These are phyloP conservation scores for Cyberlindnera japonica DNA, from an alignment of 805 yeast genomes.

Conservation along the genomic window DNA sequence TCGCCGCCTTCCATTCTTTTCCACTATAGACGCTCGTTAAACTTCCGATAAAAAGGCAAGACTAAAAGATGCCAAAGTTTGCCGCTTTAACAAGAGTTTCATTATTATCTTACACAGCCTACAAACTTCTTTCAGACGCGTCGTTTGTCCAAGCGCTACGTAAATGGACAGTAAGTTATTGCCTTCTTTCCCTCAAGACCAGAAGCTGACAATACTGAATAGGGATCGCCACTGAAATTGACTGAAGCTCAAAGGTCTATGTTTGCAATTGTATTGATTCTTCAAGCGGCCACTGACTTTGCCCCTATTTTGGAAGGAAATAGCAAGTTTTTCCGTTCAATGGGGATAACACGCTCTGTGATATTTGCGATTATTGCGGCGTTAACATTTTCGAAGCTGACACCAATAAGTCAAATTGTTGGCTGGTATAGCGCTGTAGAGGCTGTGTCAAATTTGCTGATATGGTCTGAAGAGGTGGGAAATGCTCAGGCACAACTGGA, in stretches of 20 bases:
- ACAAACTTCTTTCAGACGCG: background rate
- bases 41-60: too few relatives aligned
- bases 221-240: conserved; percentile 2
- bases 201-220: background rate
- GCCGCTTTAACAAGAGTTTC: too few relatives aligned
- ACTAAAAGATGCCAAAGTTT: too few relatives aligned
- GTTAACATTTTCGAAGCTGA: background rate
- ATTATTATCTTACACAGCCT: too few relatives aligned
- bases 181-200: background rate
- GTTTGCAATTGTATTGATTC: background rate
- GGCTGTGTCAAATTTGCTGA: background rate
- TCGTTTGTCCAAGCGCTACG: conserved; percentile 1
- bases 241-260: conserved; percentile 5
- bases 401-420: background rate
- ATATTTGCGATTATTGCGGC: background rate
- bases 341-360: conserved; percentile 4
- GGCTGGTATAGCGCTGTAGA: background rate
- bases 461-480: background rate
- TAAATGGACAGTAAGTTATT: conserved; percentile 5
- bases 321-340: conserved; percentile 4
- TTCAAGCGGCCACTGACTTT: conserved; percentile 7
- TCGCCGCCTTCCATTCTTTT: too few relatives aligned
- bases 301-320: conserved; percentile 11
- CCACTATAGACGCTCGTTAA: too few relatives aligned
- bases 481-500: background rate